phyloP scores from a whole-genome alignment of 495 filamentous ascomycete species.

The Aspergillus hancockii region DNA sequence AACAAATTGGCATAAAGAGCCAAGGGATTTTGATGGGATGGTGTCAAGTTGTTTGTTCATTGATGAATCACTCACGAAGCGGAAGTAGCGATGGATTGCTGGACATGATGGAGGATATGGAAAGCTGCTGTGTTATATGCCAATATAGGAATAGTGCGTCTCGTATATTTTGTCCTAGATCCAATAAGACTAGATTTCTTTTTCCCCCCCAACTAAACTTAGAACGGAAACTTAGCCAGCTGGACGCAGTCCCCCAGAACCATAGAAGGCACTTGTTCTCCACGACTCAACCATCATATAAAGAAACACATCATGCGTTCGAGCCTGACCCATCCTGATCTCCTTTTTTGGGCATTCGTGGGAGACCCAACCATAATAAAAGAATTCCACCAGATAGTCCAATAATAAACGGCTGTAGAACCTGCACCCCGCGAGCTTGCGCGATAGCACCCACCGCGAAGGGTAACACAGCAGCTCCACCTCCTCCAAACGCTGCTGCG shows the following conservation, averaged over 20 bases:
- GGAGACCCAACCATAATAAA: conserved; percentile 53
- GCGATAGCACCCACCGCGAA: conserved; percentile 85
- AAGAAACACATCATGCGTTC: no score
- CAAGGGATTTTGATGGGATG: background rate
- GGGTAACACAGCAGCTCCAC: conserved; percentile 78
- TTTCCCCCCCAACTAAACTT: background rate
- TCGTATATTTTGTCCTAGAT: background rate
- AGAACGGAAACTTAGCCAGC: background rate
- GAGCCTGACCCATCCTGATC: background rate
- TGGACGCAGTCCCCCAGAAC: no score
- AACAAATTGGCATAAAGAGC: background rate
- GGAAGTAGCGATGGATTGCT: background rate
- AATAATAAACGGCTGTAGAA: conserved; percentile 77
- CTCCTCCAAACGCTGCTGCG: conserved; percentile 76
- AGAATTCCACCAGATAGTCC: conserved; percentile 62
- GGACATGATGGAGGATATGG: background rate
- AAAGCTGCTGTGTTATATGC: background rate
- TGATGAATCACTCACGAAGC: background rate
- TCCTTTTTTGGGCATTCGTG: conserved; percentile 18
- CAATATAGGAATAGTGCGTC: background rate
- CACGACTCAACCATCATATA: no score
- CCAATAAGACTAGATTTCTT: conserved; percentile 1
- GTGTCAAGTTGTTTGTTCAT: background rate
- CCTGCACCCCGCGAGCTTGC: conserved; percentile 74
- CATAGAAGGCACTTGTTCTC: no score